A percentile compares a stretch with the other conserved stretches of the same genome.
Conservation (phyloP, 2,329 filamentous ascomycete species). For the Botrytis aclada region DNA sequence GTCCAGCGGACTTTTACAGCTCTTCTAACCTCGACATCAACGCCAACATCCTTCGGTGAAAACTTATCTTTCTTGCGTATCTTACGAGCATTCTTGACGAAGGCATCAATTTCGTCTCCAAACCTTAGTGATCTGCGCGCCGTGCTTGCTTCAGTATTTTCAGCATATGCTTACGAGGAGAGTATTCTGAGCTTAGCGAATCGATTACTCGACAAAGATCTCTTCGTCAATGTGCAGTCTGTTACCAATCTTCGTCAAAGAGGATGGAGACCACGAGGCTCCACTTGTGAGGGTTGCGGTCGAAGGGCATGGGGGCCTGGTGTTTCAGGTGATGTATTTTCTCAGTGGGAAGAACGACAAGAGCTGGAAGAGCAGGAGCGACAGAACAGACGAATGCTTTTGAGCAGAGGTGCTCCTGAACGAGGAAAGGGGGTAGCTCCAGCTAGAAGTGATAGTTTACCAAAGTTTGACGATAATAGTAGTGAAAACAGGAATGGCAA, state of each 20-base stretch:
- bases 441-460: slow-evolving; percentile 31
- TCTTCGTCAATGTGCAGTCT: slow-evolving; percentile 79
- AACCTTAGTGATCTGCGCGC: slow-evolving; percentile 82
- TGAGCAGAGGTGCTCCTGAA: slow-evolving; percentile 37
- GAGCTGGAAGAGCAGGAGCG: slow-evolving; percentile 45
- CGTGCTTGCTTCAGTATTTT: slow-evolving; percentile 85
- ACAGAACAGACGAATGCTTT: slow-evolving; percentile 38
- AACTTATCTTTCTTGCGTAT: slow-evolving; percentile 84
- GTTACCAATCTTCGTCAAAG: slow-evolving; percentile 72
- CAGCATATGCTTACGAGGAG: slow-evolving; percentile 93
- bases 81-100: slow-evolving; percentile 80
- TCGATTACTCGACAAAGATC: slow-evolving; percentile 79
- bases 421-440: slow-evolving; percentile 43
- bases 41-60: slow-evolving; percentile 36
- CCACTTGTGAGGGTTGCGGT: slow-evolving; percentile 83
- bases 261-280: slow-evolving; percentile 85
- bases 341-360: slow-evolving; percentile 71
- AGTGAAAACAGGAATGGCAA: slow-evolving; percentile 30
- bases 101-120: slow-evolving; percentile 77
- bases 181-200: slow-evolving; percentile 84
- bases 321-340: slow-evolving; percentile 71
- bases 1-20: slow-evolving; percentile 92
- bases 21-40: slow-evolving; percentile 72
- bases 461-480: slow-evolving; percentile 24
- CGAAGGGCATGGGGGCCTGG: slow-evolving; percentile 86